Conservation (phyloP, 2,329 filamentous ascomycete species). For the Penicillium digitatum region DNA sequence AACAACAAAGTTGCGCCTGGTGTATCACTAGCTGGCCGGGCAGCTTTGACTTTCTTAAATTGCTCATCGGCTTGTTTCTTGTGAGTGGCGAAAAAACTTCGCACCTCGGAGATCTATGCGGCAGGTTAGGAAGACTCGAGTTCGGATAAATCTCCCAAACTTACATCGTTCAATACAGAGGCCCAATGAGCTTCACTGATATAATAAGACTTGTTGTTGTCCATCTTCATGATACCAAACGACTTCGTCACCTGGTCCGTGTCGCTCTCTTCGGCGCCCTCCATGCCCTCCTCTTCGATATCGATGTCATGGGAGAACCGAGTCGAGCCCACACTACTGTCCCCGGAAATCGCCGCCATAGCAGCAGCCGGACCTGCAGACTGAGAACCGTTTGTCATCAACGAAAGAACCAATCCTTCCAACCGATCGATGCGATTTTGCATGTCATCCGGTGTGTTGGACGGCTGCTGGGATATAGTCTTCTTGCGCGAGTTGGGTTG, state of each 20-base stretch:
- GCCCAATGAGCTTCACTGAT: slow-evolving; percentile 82
- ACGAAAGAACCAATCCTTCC: slow-evolving; percentile 82
- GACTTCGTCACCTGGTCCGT: slow-evolving; percentile 67
- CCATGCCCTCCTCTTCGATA: slow-evolving; percentile 56
- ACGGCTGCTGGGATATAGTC: slow-evolving; percentile 53
- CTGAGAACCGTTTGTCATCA: slow-evolving; percentile 85
- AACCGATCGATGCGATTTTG: slow-evolving; percentile 95
- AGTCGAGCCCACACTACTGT: slow-evolving; percentile 39
- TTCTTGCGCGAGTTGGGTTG: slow-evolving; percentile 66
- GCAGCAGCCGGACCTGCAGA: slow-evolving; percentile 57
- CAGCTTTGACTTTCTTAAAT: slow-evolving; percentile 68
- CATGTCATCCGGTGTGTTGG: slow-evolving; percentile 84
- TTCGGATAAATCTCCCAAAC: slow-evolving; percentile 16
- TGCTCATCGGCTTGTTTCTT: slow-evolving; percentile 86
- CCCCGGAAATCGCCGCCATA: slow-evolving; percentile 53
- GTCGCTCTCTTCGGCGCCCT: slow-evolving; percentile 61
- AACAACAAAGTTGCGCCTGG: slow-evolving; percentile 75
- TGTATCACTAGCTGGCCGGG: slow-evolving; percentile 52
- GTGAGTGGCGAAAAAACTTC: slow-evolving; percentile 79
- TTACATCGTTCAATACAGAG: slow-evolving; percentile 66
- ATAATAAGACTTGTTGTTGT: slow-evolving; percentile 74
- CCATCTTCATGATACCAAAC: slow-evolving; percentile 77
- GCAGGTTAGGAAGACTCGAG: not conserved
- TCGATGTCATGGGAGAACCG: slow-evolving; percentile 36
- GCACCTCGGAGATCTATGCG: slow-evolving; percentile 77